Evolutionary conservation across 306 rosid species (phyloP), one percentile per base, ranked within the genome.

Genomic region (Castanospermum australe): DNA sequence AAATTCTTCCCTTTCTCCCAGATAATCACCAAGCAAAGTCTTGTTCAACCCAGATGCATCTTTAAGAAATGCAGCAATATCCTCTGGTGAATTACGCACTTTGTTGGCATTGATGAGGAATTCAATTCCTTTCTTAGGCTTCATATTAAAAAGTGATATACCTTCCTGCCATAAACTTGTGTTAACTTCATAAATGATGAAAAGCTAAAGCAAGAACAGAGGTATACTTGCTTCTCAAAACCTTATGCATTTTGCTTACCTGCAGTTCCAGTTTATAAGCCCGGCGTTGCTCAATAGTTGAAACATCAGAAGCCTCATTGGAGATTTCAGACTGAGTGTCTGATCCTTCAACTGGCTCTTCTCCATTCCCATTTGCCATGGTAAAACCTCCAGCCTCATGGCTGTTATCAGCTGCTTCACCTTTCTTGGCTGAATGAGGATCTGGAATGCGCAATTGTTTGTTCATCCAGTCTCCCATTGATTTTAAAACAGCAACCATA

Each of bases 221-320:
- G 77, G 79, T 48, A 71, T 79, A 47, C 67, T 10, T 47, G 60
- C 42, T 44, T 79, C 77, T 70, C 62, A 74, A 63, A 82, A 71
- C 61, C 42, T 67, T 21, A 7, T 17, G 75, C 64, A 32, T 18
- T 18, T 68, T 56, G 44, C 84, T 82, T 87, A 96, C 99, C 93
- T 93, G 98, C 84, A 96, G 98, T 88, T 96, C 98, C 87, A 93
- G 91, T 89, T 96, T 96, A 88, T 96, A 96, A 60, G 99, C 99
- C 66, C 98, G 94, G 15, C 97, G 98, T 74, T 96, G 97, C 85
- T 91, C 98, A 62, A 96, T 93, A 6, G 86, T 90, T 83, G 86
- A 88, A 84, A 89, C 98, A 47, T 91, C 98, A 78, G 98, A 96
- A 56, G 89, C 82, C 74, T 93, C 99, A 41, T 65, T 89, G 45